Evolutionary conservation across 495 filamentous ascomycete genomes (phyloP).

Genomic region (Pseudevernia furfuracea): DNA sequence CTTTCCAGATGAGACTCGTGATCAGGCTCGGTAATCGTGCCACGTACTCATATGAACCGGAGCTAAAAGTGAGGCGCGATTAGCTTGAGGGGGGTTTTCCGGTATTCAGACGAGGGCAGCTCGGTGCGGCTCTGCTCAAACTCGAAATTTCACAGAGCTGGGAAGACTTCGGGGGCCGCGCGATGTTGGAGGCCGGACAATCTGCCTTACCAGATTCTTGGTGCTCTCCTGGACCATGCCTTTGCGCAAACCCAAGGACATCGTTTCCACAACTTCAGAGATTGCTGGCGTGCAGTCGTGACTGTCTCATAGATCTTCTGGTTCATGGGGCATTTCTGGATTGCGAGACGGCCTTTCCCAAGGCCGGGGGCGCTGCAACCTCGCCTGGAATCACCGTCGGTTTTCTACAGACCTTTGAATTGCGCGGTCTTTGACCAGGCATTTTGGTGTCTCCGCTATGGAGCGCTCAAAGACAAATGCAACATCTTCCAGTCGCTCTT

Average conservation of each 20-base stretch:
- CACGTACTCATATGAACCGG: no score
- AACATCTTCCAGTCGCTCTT: conserved; percentile 4
- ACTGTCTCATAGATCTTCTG: neutral
- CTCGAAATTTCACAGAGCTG: no score
- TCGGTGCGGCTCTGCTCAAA: no score
- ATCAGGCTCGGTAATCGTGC: neutral
- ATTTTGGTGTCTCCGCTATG: neutral
- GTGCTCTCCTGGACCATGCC: no score
- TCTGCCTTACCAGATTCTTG: neutral
- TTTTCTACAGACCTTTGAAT: neutral
- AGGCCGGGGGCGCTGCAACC: neutral
- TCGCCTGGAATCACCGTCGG: neutral
- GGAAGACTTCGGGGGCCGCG: neutral
- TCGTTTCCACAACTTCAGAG: neutral
- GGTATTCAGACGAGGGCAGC: no score
- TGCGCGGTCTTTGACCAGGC: neutral
- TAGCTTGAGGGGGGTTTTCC: no score
- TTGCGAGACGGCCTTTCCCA: neutral
- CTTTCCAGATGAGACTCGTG: neutral
- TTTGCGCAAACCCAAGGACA: neutral
- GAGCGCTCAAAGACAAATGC: conserved; percentile 11
- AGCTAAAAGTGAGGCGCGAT: no score
- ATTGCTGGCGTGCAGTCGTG: neutral
- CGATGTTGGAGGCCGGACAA: neutral
- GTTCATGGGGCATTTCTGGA: neutral